These are phyloP conservation scores for Sarocladiaceae sp. DNA, from an alignment of 2,329 filamentous ascomycete species.

Conservation along the genomic window DNA sequence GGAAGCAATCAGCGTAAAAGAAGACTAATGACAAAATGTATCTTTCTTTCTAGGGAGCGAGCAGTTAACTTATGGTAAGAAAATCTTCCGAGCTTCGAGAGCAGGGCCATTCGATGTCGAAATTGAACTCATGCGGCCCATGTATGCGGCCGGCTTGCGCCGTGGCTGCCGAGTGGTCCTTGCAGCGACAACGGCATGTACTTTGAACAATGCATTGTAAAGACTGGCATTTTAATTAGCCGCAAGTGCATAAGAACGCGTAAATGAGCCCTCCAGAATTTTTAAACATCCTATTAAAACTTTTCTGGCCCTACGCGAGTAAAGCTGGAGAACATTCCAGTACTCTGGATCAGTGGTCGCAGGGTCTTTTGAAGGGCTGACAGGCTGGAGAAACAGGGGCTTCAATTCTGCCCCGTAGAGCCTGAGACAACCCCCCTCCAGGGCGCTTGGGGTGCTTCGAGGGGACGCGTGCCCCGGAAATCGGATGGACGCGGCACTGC, in stretches of 20 bases:
- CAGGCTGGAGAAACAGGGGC: background rate
- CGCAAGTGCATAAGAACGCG: too few relatives aligned
- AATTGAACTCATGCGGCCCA: background rate
- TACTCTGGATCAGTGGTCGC: background rate
- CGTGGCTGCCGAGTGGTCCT: background rate
- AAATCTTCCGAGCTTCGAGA: too few relatives aligned
- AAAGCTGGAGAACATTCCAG: conserved; percentile 4
- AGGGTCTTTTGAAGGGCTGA: background rate
- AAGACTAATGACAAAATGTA: background rate
- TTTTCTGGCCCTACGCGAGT: too few relatives aligned
- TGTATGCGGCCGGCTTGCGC: background rate
- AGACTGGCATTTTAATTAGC: too few relatives aligned
- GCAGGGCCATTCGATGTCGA: too few relatives aligned
- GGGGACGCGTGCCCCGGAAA: background rate
- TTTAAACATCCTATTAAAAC: too few relatives aligned
- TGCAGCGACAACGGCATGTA: background rate
- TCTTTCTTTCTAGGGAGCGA: too few relatives aligned
- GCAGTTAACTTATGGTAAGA: too few relatives aligned
- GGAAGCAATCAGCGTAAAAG: background rate
- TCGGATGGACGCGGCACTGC: background rate
- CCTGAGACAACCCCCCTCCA: too few relatives aligned
- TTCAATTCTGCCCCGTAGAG: too few relatives aligned
- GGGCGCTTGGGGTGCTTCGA: too few relatives aligned
- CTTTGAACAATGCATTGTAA: conserved; percentile 1
- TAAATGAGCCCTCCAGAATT: too few relatives aligned